phyloP scores from a whole-genome alignment of 495 filamentous ascomycete species.

The Oleoguttula mirabilis region DNA sequence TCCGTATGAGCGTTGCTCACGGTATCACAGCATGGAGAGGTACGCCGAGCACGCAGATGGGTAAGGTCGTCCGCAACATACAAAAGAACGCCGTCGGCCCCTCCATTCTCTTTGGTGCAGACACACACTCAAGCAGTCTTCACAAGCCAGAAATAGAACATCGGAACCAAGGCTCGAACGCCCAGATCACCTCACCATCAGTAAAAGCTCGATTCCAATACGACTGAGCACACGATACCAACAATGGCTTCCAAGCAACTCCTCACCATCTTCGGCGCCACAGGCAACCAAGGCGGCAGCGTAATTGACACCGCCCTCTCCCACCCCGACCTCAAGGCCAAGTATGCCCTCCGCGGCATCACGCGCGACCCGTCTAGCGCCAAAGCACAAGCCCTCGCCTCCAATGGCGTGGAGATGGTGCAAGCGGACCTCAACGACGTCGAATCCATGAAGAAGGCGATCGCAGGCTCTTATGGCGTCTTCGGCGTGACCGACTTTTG shows the following conservation, averaged over 20 bases:
- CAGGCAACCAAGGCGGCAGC: conserved; percentile 50
- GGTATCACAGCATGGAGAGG: too few species aligned
- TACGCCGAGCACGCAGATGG: too few species aligned
- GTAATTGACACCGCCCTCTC: conserved; percentile 41
- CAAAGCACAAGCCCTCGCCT: conserved; percentile 31
- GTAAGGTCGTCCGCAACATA: too few species aligned
- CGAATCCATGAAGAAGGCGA: conserved; percentile 36
- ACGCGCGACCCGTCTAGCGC: conserved; percentile 40
- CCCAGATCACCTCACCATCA: too few species aligned
- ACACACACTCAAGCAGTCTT: too few species aligned
- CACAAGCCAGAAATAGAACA: too few species aligned
- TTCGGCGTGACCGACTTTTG: conserved; percentile 50
- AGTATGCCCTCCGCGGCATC: conserved; percentile 45
- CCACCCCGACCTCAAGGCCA: conserved; percentile 33
- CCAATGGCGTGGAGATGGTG: conserved; percentile 32
- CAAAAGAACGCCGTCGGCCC: too few species aligned
- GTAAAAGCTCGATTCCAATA: too few species aligned
- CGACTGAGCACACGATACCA: too few species aligned
- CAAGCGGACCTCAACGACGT: conserved; percentile 40
- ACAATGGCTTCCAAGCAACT: conserved; percentile 28
- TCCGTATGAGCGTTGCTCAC: too few species aligned
- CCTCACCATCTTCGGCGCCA: conserved; percentile 50
- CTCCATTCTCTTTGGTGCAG: too few species aligned
- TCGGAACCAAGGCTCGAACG: too few species aligned
- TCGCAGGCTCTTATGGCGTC: conserved; percentile 43